These are phyloP conservation scores for Arthrobotrys iridis DNA, from an alignment of 2,329 filamentous ascomycete genomes.

Conservation along the genomic window DNA sequence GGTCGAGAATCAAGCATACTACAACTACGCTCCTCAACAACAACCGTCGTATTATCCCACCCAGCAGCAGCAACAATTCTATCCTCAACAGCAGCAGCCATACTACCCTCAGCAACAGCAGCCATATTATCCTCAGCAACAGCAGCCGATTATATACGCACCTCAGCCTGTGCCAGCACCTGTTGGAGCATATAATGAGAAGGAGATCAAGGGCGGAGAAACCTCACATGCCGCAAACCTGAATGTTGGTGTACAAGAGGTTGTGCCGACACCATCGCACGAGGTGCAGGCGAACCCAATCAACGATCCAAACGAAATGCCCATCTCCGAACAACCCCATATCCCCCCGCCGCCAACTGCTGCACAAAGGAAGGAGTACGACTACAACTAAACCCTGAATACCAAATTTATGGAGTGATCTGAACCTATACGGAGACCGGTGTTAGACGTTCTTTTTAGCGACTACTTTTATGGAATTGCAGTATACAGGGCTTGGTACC, in stretches of 20 bases:
- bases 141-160: constrained; percentile 28
- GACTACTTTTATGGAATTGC: constrained; percentile 8
- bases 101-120: constrained; percentile 17
- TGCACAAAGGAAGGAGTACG: constrained; percentile 15
- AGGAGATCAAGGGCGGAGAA: constrained; percentile 37
- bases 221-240: background rate
- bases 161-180: constrained; percentile 24
- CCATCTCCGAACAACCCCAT: constrained; percentile 33
- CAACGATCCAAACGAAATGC: constrained; percentile 25
- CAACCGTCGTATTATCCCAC: no score
- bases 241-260: constrained; percentile 42
- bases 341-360: constrained; percentile 40
- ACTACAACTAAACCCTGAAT: background rate
- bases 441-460: no score
- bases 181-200: constrained; percentile 16
- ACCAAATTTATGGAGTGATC: background rate
- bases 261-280: constrained; percentile 42
- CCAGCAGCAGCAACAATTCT: background rate
- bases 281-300: constrained; percentile 23
- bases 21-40: background rate
- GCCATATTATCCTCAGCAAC: background rate
- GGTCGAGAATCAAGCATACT: constrained; percentile 9
- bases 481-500: background rate
- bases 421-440: no score
- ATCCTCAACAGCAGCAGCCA: background rate